Base-by-base conservation (phyloP, 2,329 filamentous ascomycete genomes). In the Fusarium mundagurra region DNA sequence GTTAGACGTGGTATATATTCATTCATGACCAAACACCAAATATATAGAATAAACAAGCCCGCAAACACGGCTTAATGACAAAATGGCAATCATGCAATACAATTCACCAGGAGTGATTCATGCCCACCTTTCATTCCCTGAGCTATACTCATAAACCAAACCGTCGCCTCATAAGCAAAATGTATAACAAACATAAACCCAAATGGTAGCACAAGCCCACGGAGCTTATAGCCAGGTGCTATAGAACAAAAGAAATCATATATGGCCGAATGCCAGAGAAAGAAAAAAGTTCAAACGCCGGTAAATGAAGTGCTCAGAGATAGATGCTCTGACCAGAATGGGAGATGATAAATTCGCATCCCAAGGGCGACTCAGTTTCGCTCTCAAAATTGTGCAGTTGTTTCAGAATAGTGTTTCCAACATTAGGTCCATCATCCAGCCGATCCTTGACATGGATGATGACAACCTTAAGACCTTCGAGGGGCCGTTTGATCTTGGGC, bases 371-470 rank as follows among this genome's bases (percentile, higher is more conserved):
- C 18, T 90, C 89, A 61, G 86, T 83, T 69, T 95, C 93, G 66
- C 86, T 83, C 69, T 95, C 94, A 67, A 94, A 87, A 33, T 90
- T 89, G 24, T 84, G 80, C 57, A 98, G 82, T 81, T 98, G 90
- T 68, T 85, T 80, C 29, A 96, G 77, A 41, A 98, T 97, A 5
- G 84, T 87, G 8, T 94, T 90, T 2, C 83, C 41, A 86, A 88
- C 5, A 88, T 90, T 54, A 84, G 90, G 89, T 1, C 91, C 94
- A 80, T 98, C 95, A 14, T 87, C 86, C 63, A 98, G 84, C 29
- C 89, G 92, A 74, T 98, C 96, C 81, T 99, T 99, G 79, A 98
- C 90, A 80, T 99, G 96, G 43, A 98, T 98, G 63, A 98, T 90
- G 57, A 98, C 91, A 4, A 99, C 86, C 72, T 91, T 93, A 34